Base-by-base conservation (phyloP, 352 stramenopile species). In the Pythium guiyangense region DNA sequence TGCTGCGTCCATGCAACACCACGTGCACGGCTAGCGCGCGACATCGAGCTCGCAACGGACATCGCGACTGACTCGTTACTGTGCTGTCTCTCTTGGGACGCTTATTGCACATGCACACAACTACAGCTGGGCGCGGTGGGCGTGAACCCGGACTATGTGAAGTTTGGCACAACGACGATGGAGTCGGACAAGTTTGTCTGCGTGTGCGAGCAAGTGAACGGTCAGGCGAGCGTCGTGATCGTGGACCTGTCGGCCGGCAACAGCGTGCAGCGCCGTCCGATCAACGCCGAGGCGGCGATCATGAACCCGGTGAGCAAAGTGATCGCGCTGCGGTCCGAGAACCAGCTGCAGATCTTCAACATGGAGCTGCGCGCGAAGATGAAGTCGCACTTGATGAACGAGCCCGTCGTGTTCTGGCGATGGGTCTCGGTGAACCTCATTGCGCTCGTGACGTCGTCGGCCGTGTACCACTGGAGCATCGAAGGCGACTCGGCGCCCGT, bases 301-400 rank as follows among this genome's bases (percentile, higher is more conserved):
- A 99, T 99, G 98, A 99, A 99, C 81, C 98, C 98, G n/a, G 83
- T 96, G 44, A 88, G 81, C 67, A 95, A 95, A 67, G 85, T 95
- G 17, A 95, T 95, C 59, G 85, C 85, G 22, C 53, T 95, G 56
- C 79, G 85, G 26, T 82, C 86, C n/a, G 84, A 93, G 62, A 93
- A 93, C 65, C 96, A 96, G 69, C 88, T 99, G 63, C 98, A 99
- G 84, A 98, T 99, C 65, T 99, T 99, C 82, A 99, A 99, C 79
- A 92, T 99, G 61, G 97, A 99, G 66, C 82, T 98, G n/a, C 97
- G 98, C 47, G 81, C 85, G n/a, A 99, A 99, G 78, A 92, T 99
- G 76, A 99, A 99, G 77, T 96, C 84, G 58, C 85, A 94, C 64
- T 73, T 97, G 70, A 94, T 97, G 80, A 87, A 84, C 55, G 88